Evolutionary conservation across 1,284 basidiomycete species (phyloP).

Genomic region (Ceratobasidium theobromae): DNA sequence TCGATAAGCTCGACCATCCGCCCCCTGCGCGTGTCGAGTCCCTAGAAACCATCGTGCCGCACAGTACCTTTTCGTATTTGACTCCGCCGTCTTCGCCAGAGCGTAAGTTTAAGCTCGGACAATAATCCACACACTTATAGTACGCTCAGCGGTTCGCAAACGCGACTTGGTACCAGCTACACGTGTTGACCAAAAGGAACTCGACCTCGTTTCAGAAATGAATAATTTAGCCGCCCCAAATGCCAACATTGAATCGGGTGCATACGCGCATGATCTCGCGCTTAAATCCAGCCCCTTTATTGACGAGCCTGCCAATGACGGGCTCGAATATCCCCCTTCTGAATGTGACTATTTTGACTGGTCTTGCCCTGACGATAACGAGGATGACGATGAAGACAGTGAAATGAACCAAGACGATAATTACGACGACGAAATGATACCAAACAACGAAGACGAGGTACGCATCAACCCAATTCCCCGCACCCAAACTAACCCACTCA

Average conservation of each 20-base stretch:
- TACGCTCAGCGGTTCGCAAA: neutral
- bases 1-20: neutral
- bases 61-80: neutral
- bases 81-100: conserved; percentile 26
- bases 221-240: no score
- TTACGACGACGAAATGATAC: neutral
- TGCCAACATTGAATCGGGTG: no score
- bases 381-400: no score
- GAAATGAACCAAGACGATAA: neutral
- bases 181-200: no score
- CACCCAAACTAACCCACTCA: neutral
- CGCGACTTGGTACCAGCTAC: neutral
- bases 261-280: neutral
- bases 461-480: neutral
- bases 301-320: neutral
- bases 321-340: neutral
- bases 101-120: neutral
- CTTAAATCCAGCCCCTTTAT: neutral
- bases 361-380: neutral
- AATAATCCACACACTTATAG: neutral
- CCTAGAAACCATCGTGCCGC: neutral
- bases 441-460: no score
- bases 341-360: neutral
- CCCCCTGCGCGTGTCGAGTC: neutral
- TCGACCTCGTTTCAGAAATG: no score